A percentile compares a stretch with the other conserved stretches of the same genome.
phyloP scores from a whole-genome alignment of 495 filamentous ascomycete species.

The Aspergillus campestris region DNA sequence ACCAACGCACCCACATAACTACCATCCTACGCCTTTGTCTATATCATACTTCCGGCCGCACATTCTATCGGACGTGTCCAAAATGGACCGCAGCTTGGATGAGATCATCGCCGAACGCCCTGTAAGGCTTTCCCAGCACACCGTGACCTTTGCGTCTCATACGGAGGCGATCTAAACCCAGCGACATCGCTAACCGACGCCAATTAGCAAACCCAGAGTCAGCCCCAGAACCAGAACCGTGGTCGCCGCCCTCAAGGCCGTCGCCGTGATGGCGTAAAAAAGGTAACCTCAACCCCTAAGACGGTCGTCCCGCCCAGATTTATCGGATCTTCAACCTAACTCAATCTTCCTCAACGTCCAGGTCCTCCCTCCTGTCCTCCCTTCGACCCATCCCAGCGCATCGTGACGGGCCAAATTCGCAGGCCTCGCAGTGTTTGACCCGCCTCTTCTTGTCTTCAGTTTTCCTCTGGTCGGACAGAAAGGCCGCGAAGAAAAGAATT shows the following conservation, averaged over 20 bases:
- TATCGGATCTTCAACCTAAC: conserved; percentile 13
- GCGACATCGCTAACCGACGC: conserved; percentile 6
- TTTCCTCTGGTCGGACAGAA: conserved; percentile 20
- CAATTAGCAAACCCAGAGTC: conserved; percentile 14
- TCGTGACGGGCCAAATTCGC: conserved; percentile 29
- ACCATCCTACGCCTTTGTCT: too few species aligned
- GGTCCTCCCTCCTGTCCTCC: conserved; percentile 38
- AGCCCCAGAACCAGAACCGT: conserved; percentile 29
- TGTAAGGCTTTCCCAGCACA: conserved; percentile 38
- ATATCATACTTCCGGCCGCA: not conserved
- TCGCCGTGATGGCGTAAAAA: conserved; percentile 75
- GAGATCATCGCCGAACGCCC: conserved; percentile 77
- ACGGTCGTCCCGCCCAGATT: not conserved
- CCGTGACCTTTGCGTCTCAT: not conserved
- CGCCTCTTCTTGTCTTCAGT: not conserved
- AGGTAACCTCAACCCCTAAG: conserved; percentile 38
- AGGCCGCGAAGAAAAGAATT: conserved; percentile 24
- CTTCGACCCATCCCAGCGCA: conserved; percentile 31
- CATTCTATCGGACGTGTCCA: conserved; percentile 9
- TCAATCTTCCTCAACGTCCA: conserved; percentile 21
- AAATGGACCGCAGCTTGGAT: conserved; percentile 76
- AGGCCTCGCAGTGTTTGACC: conserved; percentile 18
- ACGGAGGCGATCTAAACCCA: too few species aligned
- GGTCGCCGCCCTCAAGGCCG: conserved; percentile 51
- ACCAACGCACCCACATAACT: too few species aligned